Base-by-base conservation (phyloP, 2,329 filamentous ascomycete species). In the Penicillium thymicola region DNA sequence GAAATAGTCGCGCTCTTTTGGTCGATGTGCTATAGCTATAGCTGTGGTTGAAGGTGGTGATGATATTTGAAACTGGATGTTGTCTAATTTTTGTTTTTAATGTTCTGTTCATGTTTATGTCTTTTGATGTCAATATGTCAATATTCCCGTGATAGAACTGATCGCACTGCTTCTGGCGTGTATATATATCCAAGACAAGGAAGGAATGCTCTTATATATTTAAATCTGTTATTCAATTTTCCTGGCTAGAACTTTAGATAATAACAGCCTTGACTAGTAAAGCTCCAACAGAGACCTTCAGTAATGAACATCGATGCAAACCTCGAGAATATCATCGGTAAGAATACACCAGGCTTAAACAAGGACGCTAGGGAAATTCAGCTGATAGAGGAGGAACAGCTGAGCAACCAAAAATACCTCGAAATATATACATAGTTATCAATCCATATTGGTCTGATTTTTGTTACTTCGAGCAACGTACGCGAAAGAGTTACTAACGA, bases 101-200 rank as follows among this genome's bases (percentile, higher is more conserved):
- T 4, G 18, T 27, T 42, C 16, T 34, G 6, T 10, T 52, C 11
- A 47, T 51, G 13, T 46, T 46, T 13, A 9, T 38, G 32, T 37
- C 16, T 36, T 16, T 47, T 40, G 21, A 11, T 52, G 25, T 56
- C 23, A 11, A 57, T 48, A 37, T 25, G 11, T 42, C 37, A 21
- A 53, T 42, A 23, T 53, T 18, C 14, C 10, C 6, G 43, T 40
- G 43, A 57, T 53, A 32, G 42, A 57, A 43, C 23, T 47, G 37
- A 57, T 53, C 30, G 25, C 40, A 27, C 23, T 28, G 49, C 38
- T 28, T 36, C 16, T 8, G 30, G 40, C 28, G n/a, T 28, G 30
- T 37, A 37, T 51, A 51, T 25, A 37, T 48, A 36, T 48, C 23
- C 32, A 18, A 25, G 14, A 25, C 9, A 37, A 37, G 32, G 32